phyloP scores from a whole-genome alignment of 768 basidiomycete species.

The Russula compacta region DNA sequence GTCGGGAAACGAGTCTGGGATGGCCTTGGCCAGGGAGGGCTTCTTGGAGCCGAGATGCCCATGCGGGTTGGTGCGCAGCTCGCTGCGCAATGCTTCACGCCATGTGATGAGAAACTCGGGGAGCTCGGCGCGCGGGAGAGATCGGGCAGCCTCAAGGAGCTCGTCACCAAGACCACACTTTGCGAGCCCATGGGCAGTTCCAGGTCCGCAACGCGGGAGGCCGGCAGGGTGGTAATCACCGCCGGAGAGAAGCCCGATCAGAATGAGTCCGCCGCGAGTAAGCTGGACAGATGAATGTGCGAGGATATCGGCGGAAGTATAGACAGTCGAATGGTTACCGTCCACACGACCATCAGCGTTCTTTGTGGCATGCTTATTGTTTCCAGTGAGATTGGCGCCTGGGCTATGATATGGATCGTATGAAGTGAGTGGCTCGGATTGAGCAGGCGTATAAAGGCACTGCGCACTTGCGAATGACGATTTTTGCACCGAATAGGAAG shows the following conservation, averaged over 20 bases:
- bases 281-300: constrained; percentile 44
- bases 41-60: constrained; percentile 58
- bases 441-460: background rate
- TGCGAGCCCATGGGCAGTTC: constrained; percentile 69
- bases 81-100: constrained; percentile 50
- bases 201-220: constrained; percentile 55
- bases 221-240: constrained; percentile 83
- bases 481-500: constrained; percentile 78
- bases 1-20: constrained; percentile 63
- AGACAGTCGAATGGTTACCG: constrained; percentile 52
- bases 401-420: constrained; percentile 33
- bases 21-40: constrained; percentile 49
- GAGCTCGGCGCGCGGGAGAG: constrained; percentile 35
- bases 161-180: constrained; percentile 73
- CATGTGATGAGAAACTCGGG: constrained; percentile 49
- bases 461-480: constrained; percentile 74
- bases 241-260: constrained; percentile 79
- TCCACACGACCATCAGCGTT: constrained; percentile 65
- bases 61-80: constrained; percentile 61
- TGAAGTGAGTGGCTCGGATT: background rate
- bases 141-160: constrained; percentile 50
- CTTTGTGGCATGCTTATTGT: constrained; percentile 50
- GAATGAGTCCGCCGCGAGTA: constrained; percentile 57
- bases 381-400: constrained; percentile 65
- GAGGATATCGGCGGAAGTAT: constrained; percentile 31